Evolutionary conservation across 495 filamentous ascomycete species (phyloP).

Genomic region (Pseudevernia furfuracea): DNA sequence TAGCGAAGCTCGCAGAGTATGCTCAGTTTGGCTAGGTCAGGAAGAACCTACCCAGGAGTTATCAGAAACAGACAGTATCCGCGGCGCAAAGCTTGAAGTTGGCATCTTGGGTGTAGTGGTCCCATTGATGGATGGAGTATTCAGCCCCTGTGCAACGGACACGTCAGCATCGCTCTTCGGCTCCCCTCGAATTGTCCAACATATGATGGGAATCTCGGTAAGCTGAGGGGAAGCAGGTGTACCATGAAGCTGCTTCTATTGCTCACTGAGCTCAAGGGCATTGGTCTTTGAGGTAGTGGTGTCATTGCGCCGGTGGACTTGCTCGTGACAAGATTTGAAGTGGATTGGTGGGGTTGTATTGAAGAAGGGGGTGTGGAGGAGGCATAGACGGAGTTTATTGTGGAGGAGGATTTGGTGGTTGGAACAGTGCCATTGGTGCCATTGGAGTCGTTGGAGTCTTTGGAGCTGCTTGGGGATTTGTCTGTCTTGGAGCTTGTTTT

Average conservation of each 20-base stretch:
- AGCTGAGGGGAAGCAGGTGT: conserved; percentile 24
- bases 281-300: conserved; percentile 38
- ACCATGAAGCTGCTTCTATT: conserved; percentile 47
- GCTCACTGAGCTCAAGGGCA: conserved; percentile 36
- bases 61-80: conserved; percentile 66
- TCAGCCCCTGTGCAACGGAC: conserved; percentile 35
- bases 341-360: conserved; percentile 47
- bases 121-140: conserved; percentile 44
- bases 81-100: conserved; percentile 69
- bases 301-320: conserved; percentile 42
- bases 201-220: conserved; percentile 4
- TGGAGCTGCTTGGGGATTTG: conserved; percentile 42
- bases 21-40: background rate
- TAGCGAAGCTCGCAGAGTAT: conserved; percentile 13
- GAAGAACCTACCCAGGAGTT: conserved; percentile 63
- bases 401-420: conserved; percentile 55
- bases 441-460: conserved; percentile 43
- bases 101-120: conserved; percentile 45
- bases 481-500: conserved; percentile 48
- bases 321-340: conserved; percentile 43
- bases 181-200: conserved; percentile 20
- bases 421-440: conserved; percentile 42
- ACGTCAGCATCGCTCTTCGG: conserved; percentile 46
- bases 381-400: conserved; percentile 51
- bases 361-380: conserved; percentile 54